A percentile compares a stretch with the other conserved stretches of the same genome.
These are phyloP conservation scores for Panaeolus cyanescens DNA, from an alignment of 768 basidiomycete genomes.

Conservation along the genomic window DNA sequence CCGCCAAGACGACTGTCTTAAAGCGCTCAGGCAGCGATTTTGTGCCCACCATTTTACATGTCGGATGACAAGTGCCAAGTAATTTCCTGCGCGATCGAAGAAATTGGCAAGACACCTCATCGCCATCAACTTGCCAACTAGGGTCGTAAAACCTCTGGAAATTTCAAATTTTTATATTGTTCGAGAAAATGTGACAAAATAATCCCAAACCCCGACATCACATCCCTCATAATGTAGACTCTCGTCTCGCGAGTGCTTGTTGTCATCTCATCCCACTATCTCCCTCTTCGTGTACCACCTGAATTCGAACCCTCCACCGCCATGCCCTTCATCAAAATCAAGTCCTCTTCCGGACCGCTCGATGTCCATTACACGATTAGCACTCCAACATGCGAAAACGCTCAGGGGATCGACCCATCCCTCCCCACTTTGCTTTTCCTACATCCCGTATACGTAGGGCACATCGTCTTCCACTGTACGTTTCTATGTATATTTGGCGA, in stretches of 20 bases:
- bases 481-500: not conserved
- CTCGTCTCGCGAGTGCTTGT: not conserved
- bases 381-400: conserved; percentile 30
- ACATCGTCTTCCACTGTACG: conserved; percentile 35
- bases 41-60: not conserved
- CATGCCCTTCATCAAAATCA: conserved; percentile 33
- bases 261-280: not conserved
- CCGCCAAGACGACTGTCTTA: not conserved
- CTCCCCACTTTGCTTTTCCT: conserved; percentile 37
- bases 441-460: conserved; percentile 35
- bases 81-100: not conserved
- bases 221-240: not conserved
- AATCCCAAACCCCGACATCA: not conserved
- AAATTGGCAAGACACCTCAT: conserved; percentile 1
- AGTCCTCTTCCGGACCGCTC: conserved; percentile 28
- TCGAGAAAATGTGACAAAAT: not conserved
- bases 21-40: not conserved
- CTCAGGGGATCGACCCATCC: conserved; percentile 26
- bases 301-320: not conserved
- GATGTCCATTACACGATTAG: conserved; percentile 38
- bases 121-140: not conserved
- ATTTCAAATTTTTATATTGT: not conserved
- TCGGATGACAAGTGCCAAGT: not conserved
- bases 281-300: not conserved
- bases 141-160: not conserved